phyloP scores from a whole-genome alignment of 2,329 filamentous ascomycete species.

The Penicillium thymicola region DNA sequence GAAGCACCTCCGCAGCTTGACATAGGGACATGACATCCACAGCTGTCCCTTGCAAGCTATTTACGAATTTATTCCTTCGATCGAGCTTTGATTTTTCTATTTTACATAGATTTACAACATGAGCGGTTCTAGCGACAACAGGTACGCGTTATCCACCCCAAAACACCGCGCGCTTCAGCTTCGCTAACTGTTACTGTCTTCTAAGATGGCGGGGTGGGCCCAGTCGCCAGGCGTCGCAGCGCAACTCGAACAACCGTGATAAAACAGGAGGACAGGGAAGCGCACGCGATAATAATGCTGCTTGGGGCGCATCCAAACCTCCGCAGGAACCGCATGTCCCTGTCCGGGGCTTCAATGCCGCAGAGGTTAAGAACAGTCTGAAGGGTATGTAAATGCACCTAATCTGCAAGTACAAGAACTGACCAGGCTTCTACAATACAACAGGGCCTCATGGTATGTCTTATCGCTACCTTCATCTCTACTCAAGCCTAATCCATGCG shows the following conservation, averaged over 20 bases:
- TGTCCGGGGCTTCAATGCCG: constrained; percentile 44
- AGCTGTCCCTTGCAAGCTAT: constrained; percentile 21
- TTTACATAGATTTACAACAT: constrained; percentile 24
- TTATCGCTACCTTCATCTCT: not conserved
- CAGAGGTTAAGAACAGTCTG: constrained; percentile 41
- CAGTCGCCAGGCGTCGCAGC: constrained; percentile 38
- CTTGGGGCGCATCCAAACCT: constrained; percentile 29
- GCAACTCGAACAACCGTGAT: constrained; percentile 34
- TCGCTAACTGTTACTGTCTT: constrained; percentile 13
- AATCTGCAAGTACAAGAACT: not conserved
- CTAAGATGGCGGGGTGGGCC: constrained; percentile 42
- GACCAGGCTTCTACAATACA: constrained; percentile 3
- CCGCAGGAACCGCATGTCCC: constrained; percentile 41
- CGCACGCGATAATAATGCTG: constrained; percentile 30
- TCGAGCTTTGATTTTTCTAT: not conserved
- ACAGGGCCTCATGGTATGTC: constrained; percentile 32
- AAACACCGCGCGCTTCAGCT: not conserved
- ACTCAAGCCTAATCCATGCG: constrained; percentile 4
- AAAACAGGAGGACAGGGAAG: constrained; percentile 29
- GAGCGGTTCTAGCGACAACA: constrained; percentile 38
- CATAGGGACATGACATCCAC: constrained; percentile 10
- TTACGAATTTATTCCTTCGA: not conserved
- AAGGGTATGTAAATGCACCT: constrained; percentile 31
- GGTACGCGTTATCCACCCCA: constrained; percentile 24
- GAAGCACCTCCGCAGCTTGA: constrained; percentile 6